Evolutionary conservation across 2,329 filamentous ascomycete genomes (phyloP), one percentile per base, ranked within the genome.

Genomic region (Macrophomina phaseolina): DNA sequence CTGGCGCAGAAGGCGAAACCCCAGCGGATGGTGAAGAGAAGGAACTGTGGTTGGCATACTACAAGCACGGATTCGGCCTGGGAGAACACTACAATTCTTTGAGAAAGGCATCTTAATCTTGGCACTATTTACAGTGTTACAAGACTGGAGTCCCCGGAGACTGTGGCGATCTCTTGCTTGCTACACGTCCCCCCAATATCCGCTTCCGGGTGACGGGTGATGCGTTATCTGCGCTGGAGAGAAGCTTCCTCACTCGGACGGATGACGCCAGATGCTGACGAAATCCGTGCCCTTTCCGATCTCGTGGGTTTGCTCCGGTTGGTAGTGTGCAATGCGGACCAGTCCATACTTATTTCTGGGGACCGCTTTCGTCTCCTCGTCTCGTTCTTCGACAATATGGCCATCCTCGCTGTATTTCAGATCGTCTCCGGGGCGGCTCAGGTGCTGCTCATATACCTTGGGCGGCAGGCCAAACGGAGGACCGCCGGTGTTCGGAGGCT

Each of bases 11-110:
- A 30, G 75, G 73, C 6, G 78, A 71, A 16, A 75, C 79, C 34
- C 80, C 79, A 4, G 79, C 80, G 28, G 76, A 6, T n/a, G 74
- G 73, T 1, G 76, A 78, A 64, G 82, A 81, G 70, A 86, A 86
- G 72, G 87, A 87, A 71, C 85, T 97, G 61, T 98, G 95, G 94
- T 78, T 99, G 78, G 94, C 93, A 42, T 99, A 98, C 79, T 98
- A 98, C 79, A 86, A 91, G 73, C 93, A 97, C 81, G 92, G 92
- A 58, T 98, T 96, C 78, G 94, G 94, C 1, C 82, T 99, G 60
- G 95, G 95, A 12, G 95, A 98, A 82, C 95, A 99, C 81, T 99
- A 99, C 80, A 99, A 99, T 77, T 97, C 94, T 64, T 80, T 99
- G 76, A 75, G 82, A 51, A 82, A 77, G 66, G 68, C 63, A 8